Conservation (phyloP, 2,329 filamentous ascomycete genomes). For the Waltergamsia citrina region DNA sequence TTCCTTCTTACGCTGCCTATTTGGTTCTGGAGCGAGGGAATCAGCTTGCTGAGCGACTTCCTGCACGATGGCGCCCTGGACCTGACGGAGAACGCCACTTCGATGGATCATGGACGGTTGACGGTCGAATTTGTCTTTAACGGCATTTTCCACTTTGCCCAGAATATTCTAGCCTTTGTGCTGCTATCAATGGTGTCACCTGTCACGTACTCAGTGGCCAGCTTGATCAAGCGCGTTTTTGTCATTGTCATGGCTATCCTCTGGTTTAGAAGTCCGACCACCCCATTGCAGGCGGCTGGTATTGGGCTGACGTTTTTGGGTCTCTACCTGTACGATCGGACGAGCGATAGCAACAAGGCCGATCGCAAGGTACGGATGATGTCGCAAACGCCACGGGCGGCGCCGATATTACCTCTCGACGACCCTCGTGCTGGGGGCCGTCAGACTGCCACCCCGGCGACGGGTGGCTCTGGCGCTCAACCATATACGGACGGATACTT, state of each 20-base stretch:
- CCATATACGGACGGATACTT: conserved; percentile 37
- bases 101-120: conserved; percentile 65
- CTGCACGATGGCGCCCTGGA: conserved; percentile 71
- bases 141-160: conserved; percentile 89
- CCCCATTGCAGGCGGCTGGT: conserved; percentile 69
- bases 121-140: conserved; percentile 92
- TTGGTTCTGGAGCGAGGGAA: conserved; percentile 88
- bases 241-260: conserved; percentile 91
- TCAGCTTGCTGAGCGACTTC: conserved; percentile 67
- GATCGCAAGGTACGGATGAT: conserved; percentile 71
- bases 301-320: conserved; percentile 86
- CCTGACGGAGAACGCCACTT: conserved; percentile 47
- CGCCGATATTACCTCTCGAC: conserved; percentile 57
- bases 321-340: conserved; percentile 91
- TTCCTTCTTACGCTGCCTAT: conserved; percentile 83
- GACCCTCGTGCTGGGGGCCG: conserved; percentile 19
- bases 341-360: conserved; percentile 77
- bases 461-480: conserved; percentile 14
- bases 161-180: conserved; percentile 92
- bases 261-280: conserved; percentile 92
- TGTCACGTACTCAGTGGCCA: conserved; percentile 94
- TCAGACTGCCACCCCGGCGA: conserved; percentile 15
- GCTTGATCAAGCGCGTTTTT: conserved; percentile 92
- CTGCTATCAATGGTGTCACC: conserved; percentile 89
- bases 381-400: conserved; percentile 18